A percentile compares a stretch with the other conserved stretches of the same genome.
These are phyloP conservation scores for Copromyces sp. DNA, from an alignment of 495 filamentous ascomycete genomes.

Conservation along the genomic window DNA sequence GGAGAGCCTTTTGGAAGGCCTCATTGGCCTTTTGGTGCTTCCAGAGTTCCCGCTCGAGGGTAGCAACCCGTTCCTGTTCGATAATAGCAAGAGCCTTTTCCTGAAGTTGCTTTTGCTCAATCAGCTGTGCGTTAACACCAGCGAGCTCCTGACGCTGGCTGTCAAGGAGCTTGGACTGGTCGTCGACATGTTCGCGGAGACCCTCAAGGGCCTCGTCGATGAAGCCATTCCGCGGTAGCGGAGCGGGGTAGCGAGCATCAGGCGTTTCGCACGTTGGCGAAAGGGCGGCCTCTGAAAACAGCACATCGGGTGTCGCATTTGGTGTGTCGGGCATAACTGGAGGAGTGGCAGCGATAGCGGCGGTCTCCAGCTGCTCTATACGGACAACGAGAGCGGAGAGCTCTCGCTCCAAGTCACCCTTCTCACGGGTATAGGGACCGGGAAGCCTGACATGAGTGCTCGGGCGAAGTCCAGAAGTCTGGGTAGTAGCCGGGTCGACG, in stretches of 20 bases:
- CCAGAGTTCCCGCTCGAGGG: conserved; percentile 79
- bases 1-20: conserved; percentile 92
- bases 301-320: conserved; percentile 43
- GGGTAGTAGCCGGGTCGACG: conserved; percentile 27
- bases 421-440: conserved; percentile 52
- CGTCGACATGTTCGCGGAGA: conserved; percentile 64
- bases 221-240: conserved; percentile 24
- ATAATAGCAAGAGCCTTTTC: conserved; percentile 48
- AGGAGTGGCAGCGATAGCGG: conserved; percentile 35
- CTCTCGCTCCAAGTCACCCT: conserved; percentile 59
- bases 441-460: conserved; percentile 48
- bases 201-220: conserved; percentile 62
- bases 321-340: conserved; percentile 51
- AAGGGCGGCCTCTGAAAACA: conserved; percentile 39
- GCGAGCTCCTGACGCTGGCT: conserved; percentile 61
- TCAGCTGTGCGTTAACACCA: conserved; percentile 55
- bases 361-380: conserved; percentile 58
- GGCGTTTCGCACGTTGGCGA: conserved; percentile 1
- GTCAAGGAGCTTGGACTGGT: conserved; percentile 68
- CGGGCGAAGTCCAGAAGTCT: conserved; percentile 19
- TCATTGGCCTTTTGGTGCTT: conserved; percentile 98
- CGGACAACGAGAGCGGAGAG: conserved; percentile 57
- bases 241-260: conserved; percentile 11
- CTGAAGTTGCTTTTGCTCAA: conserved; percentile 55
- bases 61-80: conserved; percentile 43